phyloP scores from a whole-genome alignment of 176 grass and related monocot genomes.

The Musa beccarii region DNA sequence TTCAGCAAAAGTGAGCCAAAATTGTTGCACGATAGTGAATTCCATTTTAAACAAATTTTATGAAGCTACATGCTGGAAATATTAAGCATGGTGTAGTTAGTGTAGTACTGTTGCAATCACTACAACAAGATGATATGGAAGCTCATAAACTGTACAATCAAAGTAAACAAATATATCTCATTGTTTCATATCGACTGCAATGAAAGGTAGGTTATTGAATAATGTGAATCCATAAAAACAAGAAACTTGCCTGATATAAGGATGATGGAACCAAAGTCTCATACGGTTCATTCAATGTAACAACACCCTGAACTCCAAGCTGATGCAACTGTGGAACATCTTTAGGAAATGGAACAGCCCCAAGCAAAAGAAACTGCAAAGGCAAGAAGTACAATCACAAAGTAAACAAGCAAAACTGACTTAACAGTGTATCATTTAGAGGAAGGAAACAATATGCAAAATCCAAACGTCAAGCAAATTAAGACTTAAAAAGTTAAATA shows the following conservation, averaged over 20 bases:
- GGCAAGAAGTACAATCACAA: not conserved
- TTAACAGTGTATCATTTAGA: not conserved
- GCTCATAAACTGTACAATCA: not conserved
- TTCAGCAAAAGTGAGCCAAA: not conserved
- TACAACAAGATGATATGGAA: not conserved
- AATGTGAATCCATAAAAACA: not conserved
- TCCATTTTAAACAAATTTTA: not conserved
- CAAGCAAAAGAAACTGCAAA: constrained; percentile 69
- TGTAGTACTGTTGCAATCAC: not conserved
- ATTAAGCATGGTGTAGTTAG: not conserved
- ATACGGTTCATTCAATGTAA: constrained; percentile 84
- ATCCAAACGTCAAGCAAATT: no score
- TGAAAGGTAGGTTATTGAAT: not conserved
- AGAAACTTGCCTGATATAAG: constrained; percentile 60
- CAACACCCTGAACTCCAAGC: constrained; percentile 58
- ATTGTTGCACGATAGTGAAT: no score
- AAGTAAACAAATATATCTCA: not conserved
- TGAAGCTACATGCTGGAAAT: not conserved
- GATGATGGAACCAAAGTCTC: constrained; percentile 76
- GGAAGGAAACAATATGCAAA: not conserved
- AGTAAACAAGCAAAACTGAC: not conserved
- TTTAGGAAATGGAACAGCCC: constrained; percentile 75
- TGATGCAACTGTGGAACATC: constrained; percentile 61
- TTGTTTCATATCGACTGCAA: no score
- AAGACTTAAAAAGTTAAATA: no score